Base-by-base conservation (phyloP, 2,329 filamentous ascomycete species). In the Parasarocladium wereldwijsianum region DNA sequence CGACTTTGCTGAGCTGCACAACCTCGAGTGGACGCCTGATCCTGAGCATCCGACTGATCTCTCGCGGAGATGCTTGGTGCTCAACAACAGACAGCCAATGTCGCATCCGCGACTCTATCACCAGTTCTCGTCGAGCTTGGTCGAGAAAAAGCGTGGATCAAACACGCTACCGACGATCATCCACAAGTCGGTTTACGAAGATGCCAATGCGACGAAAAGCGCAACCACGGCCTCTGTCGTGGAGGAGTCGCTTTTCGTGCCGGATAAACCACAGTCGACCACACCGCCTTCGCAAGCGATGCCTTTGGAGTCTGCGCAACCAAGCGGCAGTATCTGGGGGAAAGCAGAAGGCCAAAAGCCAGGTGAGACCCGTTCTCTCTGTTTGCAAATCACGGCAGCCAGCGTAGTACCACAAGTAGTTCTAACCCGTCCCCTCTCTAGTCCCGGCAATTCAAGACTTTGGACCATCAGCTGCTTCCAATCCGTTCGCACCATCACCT, bases 1-100 rank as follows among this genome's bases (percentile, higher is more conserved):
- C 11, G 58, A 64, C 1, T 76, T 83, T 47, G 71, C 70, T 1
- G 62, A 69, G 39, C 50, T 62, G n/a, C 67, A 74, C 34, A 60
- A 59, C 7, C 53, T 76, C 17, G 51, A 58, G 14, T 73, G 76
- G 31, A 51, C 60, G 2, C 36, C 47, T 18, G 48, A 50, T 17
- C 43, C 47, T 6, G 43, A 51, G 3, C 35, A 45, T 7, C 50
- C 54, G 24, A 36, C 51, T 40, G 39, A 62, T 39, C 33, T 50
- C 36, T 40, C 49, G 36, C 32, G 50, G 36, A 41, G 49, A 43
- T 58, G 62, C 30, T 43, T 69, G 5, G 45, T 65, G 8, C 45
- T 68, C 12, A 55, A 60, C 31, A 58, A 54, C 36, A 54, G 52
- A 17, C 51, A 52, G 12, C 41, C 52, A 3, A 45, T 70, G 8